A percentile compares a stretch with the other conserved stretches of the same genome.
These are phyloP conservation scores for Arthrinium phaeospermum DNA, from an alignment of 2,329 filamentous ascomycete genomes.

Conservation along the genomic window DNA sequence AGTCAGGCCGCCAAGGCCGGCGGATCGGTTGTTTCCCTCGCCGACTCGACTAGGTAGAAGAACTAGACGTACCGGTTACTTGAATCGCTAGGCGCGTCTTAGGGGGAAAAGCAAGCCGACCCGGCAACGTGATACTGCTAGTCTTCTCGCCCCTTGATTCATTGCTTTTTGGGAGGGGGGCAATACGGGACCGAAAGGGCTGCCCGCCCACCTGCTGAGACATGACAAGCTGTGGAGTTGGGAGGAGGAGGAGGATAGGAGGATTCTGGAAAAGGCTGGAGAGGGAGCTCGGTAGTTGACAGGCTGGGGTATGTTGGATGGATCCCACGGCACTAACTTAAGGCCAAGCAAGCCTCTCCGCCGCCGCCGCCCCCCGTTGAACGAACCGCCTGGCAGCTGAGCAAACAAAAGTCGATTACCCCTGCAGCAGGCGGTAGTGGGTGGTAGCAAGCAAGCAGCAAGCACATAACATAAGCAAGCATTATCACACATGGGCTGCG, in stretches of 20 bases:
- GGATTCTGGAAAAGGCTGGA: not conserved
- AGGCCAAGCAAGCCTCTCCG: not conserved
- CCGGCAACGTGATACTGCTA: not conserved
- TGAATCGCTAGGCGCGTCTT: conserved; percentile 7
- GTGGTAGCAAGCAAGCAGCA: not conserved
- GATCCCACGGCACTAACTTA: not conserved
- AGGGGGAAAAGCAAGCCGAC: not conserved
- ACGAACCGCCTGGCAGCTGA: not conserved
- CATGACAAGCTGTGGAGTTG: not conserved
- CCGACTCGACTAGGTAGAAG: not conserved
- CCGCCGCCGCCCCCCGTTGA: not conserved
- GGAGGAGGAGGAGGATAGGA: not conserved
- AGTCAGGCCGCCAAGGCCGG: not conserved
- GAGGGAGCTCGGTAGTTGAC: conserved; percentile 1
- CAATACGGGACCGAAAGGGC: not conserved
- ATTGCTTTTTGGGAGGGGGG: not conserved
- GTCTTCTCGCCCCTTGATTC: not conserved
- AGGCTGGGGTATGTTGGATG: not conserved
- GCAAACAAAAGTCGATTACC: not conserved
- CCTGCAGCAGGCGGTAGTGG: not conserved
- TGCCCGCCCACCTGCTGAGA: not conserved
- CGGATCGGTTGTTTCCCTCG: not conserved
- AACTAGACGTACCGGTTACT: not conserved
- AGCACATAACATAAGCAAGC: not conserved
- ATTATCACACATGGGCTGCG: not conserved